Conservation (phyloP, 495 filamentous ascomycete genomes). For the Penicillium paradoxum region DNA sequence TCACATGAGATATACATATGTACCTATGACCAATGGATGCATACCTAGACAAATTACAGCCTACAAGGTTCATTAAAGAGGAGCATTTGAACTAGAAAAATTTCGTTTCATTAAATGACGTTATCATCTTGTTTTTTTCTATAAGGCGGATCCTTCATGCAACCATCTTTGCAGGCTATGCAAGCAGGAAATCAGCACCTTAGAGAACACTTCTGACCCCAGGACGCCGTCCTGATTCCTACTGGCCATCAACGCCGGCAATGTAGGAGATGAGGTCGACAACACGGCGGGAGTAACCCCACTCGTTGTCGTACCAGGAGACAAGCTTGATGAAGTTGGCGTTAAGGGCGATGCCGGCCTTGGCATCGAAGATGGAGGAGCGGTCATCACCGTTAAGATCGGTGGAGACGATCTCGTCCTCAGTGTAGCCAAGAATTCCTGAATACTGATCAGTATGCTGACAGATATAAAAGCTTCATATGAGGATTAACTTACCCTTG, state of each 20-base stretch:
- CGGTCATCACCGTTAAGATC: slow-evolving; percentile 86
- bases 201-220: slow-evolving; percentile 36
- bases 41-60: no score
- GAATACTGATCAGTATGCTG: neutral
- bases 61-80: neutral
- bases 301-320: slow-evolving; percentile 96
- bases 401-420: slow-evolving; percentile 92
- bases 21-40: no score
- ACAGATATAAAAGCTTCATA: neutral
- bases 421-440: slow-evolving; percentile 85
- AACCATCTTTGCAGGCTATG: slow-evolving; percentile 4
- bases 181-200: slow-evolving; percentile 15
- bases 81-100: slow-evolving; percentile 18
- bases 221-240: slow-evolving; percentile 37
- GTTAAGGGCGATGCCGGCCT: slow-evolving; percentile 98
- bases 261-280: slow-evolving; percentile 93
- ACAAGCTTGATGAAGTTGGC: slow-evolving; percentile 98
- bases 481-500: slow-evolving; percentile 47
- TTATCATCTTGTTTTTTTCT: slow-evolving; percentile 26
- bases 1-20: no score
- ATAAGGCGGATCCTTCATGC: slow-evolving; percentile 2
- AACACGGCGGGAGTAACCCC: slow-evolving; percentile 98
- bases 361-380: slow-evolving; percentile 99
- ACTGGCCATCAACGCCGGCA: slow-evolving; percentile 72
- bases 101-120: slow-evolving; percentile 32